Percentiles rank a stretch among this genome's conserved stretches.
phyloP scores from a whole-genome alignment of 805 yeast genomes.

The Henningerozyma blattae region DNA sequence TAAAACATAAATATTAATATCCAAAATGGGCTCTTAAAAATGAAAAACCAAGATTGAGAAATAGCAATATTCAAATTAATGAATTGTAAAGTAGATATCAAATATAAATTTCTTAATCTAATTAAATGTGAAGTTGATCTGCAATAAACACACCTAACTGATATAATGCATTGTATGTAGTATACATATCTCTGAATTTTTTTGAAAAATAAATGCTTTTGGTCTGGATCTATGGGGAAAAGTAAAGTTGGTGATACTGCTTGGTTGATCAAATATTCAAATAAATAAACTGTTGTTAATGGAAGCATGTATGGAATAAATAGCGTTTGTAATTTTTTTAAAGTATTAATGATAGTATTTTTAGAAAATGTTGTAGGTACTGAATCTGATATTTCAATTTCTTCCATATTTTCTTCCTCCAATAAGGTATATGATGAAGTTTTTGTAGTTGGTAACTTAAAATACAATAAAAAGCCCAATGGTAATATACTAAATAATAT shows the following conservation, averaged over 20 bases:
- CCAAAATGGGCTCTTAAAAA: constrained; percentile 48
- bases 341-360: constrained; percentile 18
- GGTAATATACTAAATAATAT: constrained; percentile 49
- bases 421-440: background rate
- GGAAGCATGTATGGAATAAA: constrained; percentile 72
- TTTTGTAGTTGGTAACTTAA: constrained; percentile 8
- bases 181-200: constrained; percentile 75
- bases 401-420: constrained; percentile 1
- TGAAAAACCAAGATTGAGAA: constrained; percentile 49
- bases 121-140: constrained; percentile 65
- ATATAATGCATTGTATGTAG: constrained; percentile 78
- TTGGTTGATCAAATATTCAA: constrained; percentile 84
- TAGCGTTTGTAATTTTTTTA: constrained; percentile 30
- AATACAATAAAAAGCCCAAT: constrained; percentile 34
- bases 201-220: constrained; percentile 43
- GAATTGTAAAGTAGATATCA: constrained; percentile 55
- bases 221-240: constrained; percentile 43
- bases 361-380: background rate
- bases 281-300: constrained; percentile 65
- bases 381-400: background rate
- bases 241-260: constrained; percentile 83
- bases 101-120: constrained; percentile 45
- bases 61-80: constrained; percentile 48
- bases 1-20: constrained; percentile 58
- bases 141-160: constrained; percentile 91